Conservation (phyloP, 164 flowering plant species). For the Brasenia schreberi region DNA sequence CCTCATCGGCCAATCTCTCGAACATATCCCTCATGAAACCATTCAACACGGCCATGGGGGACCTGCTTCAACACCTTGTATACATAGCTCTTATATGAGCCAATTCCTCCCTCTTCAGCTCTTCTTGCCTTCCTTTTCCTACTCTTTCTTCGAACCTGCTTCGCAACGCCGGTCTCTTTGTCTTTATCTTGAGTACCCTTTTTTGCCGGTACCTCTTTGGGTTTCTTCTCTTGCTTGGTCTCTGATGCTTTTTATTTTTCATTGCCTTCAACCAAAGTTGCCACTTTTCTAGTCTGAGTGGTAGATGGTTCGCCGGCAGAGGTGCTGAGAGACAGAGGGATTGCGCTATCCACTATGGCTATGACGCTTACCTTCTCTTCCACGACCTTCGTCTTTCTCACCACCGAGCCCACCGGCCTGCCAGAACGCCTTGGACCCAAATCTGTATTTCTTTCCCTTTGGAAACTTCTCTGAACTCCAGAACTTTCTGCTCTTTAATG, state of each 20-base stretch:
- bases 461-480: too few relatives aligned
- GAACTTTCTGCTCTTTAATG: too few relatives aligned
- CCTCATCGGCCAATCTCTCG: conserved; percentile 62
- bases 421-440: background rate
- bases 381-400: background rate
- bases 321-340: background rate
- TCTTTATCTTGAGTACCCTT: background rate
- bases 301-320: background rate
- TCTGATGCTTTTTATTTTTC: background rate
- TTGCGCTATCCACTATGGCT: background rate
- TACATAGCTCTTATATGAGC: conserved; percentile 44
- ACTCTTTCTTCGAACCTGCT: background rate
- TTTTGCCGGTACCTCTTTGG: background rate
- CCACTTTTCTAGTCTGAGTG: background rate
- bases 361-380: background rate
- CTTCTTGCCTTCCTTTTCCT: background rate
- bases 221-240: background rate
- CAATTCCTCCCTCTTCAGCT: background rate
- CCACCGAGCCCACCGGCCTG: background rate
- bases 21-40: conserved; percentile 71
- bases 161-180: background rate
- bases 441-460: too few relatives aligned
- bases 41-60: conserved; percentile 53
- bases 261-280: background rate
- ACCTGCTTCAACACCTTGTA: conserved; percentile 67